Base-by-base conservation (phyloP, 768 basidiomycete species). In the Termitomyces sp. region DNA sequence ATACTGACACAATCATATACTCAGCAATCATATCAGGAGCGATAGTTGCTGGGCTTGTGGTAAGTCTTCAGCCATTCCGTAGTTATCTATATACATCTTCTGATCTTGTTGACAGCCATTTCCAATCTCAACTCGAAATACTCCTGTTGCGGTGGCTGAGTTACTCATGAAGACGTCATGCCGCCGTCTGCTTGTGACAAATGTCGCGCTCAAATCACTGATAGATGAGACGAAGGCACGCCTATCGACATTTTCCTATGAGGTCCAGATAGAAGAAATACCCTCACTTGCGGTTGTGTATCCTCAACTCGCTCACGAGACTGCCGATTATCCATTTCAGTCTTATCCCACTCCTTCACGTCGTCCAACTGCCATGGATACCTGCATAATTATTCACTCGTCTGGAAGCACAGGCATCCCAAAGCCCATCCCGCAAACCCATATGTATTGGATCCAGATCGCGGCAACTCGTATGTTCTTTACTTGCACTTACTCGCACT, bases 361-460 rank as follows among this genome's bases (percentile, higher is more conserved):
- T 11, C 60, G 53, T 19, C 56, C 66, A 0, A 12, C 12, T 9
- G 19, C 49, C 2, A 56, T 67, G 8, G 66, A 61, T 19, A 38
- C 67, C 7, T 48, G 62, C 35, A 52, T 65, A 25, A 69, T 68
- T 53, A 40, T 75, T 1, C 73, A 76, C 51, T 78, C 76, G 0
- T 75, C 76, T 0, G 75, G 74, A 10, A 75, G 74, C 48, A 73
- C 75, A 0, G 73, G 74, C 0, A 65, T 70, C 29, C 73, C 75
- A 0, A 75, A 73, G 49, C 60, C 74, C 2, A 72, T 76, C 46
- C 59, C 69, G 1, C 63, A 68, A 32, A 69, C 63, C 1, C 53
- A 69, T 47, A 25, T 58, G 1, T 61, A 54, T 4, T 53, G 59
- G 8, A 45, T 62, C 1, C 64, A 69, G 6, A 68, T 64, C 64